phyloP scores from a whole-genome alignment of 2,329 filamentous ascomycete species.

The Cryphonectria japonica region DNA sequence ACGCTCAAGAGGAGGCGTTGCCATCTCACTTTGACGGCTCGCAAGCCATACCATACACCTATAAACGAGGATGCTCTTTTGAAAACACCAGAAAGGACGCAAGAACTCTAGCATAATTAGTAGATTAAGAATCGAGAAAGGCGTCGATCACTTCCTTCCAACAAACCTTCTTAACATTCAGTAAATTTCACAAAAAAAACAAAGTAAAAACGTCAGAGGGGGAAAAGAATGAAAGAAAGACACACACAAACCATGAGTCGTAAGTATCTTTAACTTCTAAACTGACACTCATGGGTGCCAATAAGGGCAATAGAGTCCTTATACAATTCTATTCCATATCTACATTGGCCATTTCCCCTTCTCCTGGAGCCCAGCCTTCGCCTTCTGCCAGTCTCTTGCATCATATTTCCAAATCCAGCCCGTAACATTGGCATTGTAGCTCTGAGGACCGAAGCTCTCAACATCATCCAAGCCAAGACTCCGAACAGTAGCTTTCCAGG shows the following conservation, averaged over 20 bases:
- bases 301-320: neutral
- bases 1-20: too few species aligned
- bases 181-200: too few species aligned
- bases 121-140: too few species aligned
- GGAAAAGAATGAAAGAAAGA: too few species aligned
- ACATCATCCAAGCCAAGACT: neutral
- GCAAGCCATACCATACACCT: too few species aligned
- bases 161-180: neutral
- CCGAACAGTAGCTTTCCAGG: slow-evolving; percentile 4
- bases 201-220: too few species aligned
- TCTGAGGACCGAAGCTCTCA: slow-evolving; percentile 1
- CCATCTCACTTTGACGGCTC: neutral
- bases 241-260: neutral
- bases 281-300: neutral
- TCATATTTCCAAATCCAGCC: slow-evolving; percentile 8
- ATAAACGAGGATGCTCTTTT: too few species aligned
- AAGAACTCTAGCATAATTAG: too few species aligned
- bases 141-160: neutral
- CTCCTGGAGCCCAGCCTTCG: neutral
- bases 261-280: neutral
- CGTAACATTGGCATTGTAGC: neutral
- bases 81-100: neutral
- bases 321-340: neutral
- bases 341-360: neutral
- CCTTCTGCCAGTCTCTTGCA: slow-evolving; percentile 9